Evolutionary conservation across 345 rosid genomes (phyloP).

Genomic region (Gossypium raimondii): DNA sequence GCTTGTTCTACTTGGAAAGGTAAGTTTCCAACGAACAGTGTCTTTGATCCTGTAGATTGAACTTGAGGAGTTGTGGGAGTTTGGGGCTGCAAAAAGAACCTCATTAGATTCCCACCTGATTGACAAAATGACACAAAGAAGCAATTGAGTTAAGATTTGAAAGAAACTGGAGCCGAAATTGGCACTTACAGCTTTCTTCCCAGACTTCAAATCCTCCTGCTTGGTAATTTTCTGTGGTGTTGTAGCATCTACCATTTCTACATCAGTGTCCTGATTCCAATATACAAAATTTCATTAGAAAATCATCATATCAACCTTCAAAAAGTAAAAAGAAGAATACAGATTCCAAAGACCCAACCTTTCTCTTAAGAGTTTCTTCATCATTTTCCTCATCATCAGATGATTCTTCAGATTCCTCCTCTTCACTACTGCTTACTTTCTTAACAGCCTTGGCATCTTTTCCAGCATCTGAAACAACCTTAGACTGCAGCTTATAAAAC

Average conservation of each 20-base stretch:
- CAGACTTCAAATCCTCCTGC: constrained; percentile 29
- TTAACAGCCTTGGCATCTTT: constrained; percentile 30
- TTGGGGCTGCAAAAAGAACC: constrained; percentile 42
- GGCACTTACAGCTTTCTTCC: constrained; percentile 37
- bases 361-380: constrained; percentile 47
- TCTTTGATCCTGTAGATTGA: constrained; percentile 48
- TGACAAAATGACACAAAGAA: constrained; percentile 1
- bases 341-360: constrained; percentile 18
- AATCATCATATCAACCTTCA: background rate
- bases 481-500: constrained; percentile 16
- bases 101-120: background rate
- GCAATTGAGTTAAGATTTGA: background rate
- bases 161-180: background rate
- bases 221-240: constrained; percentile 26
- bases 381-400: constrained; percentile 47
- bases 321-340: background rate
- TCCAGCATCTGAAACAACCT: constrained; percentile 20
- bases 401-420: constrained; percentile 45
- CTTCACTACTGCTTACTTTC: constrained; percentile 52
- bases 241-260: constrained; percentile 54
- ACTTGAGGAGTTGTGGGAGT: constrained; percentile 52
- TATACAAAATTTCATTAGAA: background rate
- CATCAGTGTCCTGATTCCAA: constrained; percentile 43
- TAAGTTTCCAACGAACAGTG: constrained; percentile 68
- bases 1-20: constrained; percentile 47